Base-by-base conservation (phyloP, 192 early-diverging fungal genomes). In the Mortierella claussenii region DNA sequence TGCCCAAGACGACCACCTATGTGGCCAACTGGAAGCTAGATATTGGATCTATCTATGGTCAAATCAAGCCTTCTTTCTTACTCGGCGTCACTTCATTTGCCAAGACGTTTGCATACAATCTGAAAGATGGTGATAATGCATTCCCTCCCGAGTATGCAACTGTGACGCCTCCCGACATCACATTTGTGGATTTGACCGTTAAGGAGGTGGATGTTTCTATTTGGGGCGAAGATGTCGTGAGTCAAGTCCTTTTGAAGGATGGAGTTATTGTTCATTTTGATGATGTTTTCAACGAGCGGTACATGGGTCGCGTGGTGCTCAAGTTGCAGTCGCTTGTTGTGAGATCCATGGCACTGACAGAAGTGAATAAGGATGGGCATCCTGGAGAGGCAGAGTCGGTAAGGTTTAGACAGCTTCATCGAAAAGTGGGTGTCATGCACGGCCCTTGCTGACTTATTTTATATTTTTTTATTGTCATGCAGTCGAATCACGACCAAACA, bases 191-290 rank as follows among this genome's bases (percentile, higher is more conserved):
- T 21, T 42, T 87, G 13, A 61, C 49, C 30, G 59, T 91, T 6
- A 79, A 86, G 53, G 81, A 85, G 44, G 54, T 91, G 17, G 82
- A 90, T 57, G 54, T 93, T 4, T 84, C 80, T 15, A 64, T 92
- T 2, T 87, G 87, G 89, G 85, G 87, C n/a, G 64, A 58, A 24
- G 67, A 80, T 13, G 76, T 68, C 13, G 66, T 79, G 12, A 79
- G 68, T 18, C 79, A 86, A 30, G 69, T 91, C 9, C 58, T 81
- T 17, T 63, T 92, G 1, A 69, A 79, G 26, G 68, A 89, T 7
- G 92, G 92, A 0, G 54, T 93, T n/a, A 73, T 76, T 13, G 43
- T 91, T 3, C 86, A 93, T 46, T 83, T 83, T 60, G 91, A 94
- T 48, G 86, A 89, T 48, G 64, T 91, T 0, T 76, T 90, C 47